Evolutionary conservation across 2,329 filamentous ascomycete genomes (phyloP).

Genomic region (Ophiosphaerella herpotricha): DNA sequence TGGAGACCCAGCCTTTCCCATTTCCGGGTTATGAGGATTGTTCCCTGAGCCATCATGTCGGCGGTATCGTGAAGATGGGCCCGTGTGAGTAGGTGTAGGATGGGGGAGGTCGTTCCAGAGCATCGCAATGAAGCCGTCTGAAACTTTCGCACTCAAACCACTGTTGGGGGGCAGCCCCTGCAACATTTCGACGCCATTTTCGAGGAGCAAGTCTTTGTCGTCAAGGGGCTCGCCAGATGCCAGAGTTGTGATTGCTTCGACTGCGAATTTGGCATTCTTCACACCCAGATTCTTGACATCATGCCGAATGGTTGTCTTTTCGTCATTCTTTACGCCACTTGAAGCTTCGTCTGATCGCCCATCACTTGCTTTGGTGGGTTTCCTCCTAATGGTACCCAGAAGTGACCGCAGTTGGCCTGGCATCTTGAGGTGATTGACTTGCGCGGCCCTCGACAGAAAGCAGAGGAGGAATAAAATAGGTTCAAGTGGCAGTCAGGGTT

Average conservation of each 20-base stretch:
- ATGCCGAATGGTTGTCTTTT: constrained; percentile 41
- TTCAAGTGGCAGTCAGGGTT: background rate
- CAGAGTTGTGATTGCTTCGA: constrained; percentile 67
- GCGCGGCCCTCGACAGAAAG: constrained; percentile 1
- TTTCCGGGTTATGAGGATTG: constrained; percentile 57
- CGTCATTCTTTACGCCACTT: constrained; percentile 22
- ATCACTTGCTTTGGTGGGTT: constrained; percentile 55
- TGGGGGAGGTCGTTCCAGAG: constrained; percentile 60
- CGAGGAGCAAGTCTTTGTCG: constrained; percentile 56
- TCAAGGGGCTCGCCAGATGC: constrained; percentile 68
- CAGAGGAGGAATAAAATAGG: background rate
- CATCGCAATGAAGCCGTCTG: constrained; percentile 58
- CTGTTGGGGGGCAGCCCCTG: constrained; percentile 57
- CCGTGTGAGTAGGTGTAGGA: constrained; percentile 53
- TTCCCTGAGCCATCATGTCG: constrained; percentile 50
- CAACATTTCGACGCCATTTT: constrained; percentile 59
- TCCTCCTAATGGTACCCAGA: constrained; percentile 52
- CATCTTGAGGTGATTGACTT: constrained; percentile 20
- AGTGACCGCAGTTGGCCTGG: constrained; percentile 48
- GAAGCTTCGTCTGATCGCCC: constrained; percentile 46
- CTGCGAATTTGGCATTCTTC: constrained; percentile 47
- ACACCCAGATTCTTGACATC: constrained; percentile 63
- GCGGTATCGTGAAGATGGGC: constrained; percentile 52
- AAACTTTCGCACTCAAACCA: constrained; percentile 53
- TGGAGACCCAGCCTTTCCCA: constrained; percentile 59